Percentiles rank a stretch among this genome's conserved stretches.
Conservation (phyloP, 2,329 filamentous ascomycete genomes). For the Cytospora paraplurivora region DNA sequence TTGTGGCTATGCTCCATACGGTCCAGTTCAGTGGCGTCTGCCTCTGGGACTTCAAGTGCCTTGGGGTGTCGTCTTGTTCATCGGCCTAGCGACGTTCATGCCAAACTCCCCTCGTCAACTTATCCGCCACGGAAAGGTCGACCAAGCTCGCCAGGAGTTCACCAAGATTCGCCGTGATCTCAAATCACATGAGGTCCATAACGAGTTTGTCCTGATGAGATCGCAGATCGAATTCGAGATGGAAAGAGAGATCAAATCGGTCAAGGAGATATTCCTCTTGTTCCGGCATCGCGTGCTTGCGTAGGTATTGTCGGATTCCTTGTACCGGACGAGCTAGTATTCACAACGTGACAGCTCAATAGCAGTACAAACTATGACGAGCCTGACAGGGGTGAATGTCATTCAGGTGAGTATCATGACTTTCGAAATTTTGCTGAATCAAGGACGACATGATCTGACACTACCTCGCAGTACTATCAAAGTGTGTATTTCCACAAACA, state of each 20-base stretch:
- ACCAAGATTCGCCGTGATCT: conserved; percentile 50
- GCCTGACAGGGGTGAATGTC: conserved; percentile 59
- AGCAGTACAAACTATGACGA: conserved; percentile 60
- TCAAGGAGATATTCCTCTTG: conserved; percentile 53
- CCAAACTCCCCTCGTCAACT: conserved; percentile 56
- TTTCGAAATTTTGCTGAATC: accelerated
- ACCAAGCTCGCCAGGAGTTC: conserved; percentile 52
- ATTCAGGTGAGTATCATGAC: conserved; percentile 41
- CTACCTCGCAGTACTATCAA: conserved; percentile 24
- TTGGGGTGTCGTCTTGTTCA: conserved; percentile 57
- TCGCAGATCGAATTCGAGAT: conserved; percentile 59
- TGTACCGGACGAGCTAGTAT: conserved; percentile 5
- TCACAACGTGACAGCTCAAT: conserved; percentile 40
- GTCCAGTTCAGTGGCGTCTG: conserved; percentile 55
- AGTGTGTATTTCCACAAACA: conserved; percentile 24
- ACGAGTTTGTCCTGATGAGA: conserved; percentile 57
- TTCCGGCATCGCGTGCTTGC: conserved; percentile 55
- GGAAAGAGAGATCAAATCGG: conserved; percentile 55
- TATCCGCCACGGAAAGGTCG: conserved; percentile 51
- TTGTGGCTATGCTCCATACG: conserved; percentile 55
- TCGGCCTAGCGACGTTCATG: conserved; percentile 58
- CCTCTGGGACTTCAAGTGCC: conserved; percentile 58
- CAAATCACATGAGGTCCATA: conserved; percentile 44
- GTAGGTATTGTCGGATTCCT: conserved; percentile 35
- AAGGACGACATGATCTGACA: conserved; percentile 37